phyloP scores from a whole-genome alignment of 495 filamentous ascomycete species.

The Lasiosphaeria miniovina region DNA sequence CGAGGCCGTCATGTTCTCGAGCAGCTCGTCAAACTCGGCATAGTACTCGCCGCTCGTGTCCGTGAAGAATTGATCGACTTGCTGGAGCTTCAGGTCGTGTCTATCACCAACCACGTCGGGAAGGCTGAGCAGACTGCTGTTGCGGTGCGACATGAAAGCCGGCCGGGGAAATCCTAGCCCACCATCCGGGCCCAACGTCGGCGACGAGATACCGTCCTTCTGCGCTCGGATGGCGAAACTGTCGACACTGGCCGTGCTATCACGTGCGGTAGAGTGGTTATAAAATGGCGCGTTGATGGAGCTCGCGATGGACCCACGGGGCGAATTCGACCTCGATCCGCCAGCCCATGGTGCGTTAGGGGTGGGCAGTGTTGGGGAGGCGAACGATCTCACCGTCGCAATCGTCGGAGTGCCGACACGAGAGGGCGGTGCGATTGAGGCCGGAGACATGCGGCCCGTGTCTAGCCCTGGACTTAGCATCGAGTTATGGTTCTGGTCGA shows the following conservation, averaged over 20 bases:
- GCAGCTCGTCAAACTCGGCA: conserved; percentile 53
- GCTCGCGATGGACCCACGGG: conserved; percentile 26
- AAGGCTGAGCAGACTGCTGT: conserved; percentile 44
- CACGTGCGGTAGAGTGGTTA: conserved; percentile 24
- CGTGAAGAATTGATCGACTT: conserved; percentile 67
- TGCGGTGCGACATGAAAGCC: conserved; percentile 28
- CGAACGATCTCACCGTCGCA: conserved; percentile 11
- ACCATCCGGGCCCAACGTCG: conserved; percentile 23
- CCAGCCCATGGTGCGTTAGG: conserved; percentile 21
- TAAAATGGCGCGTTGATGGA: conserved; percentile 21
- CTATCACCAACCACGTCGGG: conserved; percentile 59
- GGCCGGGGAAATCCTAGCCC: conserved; percentile 30
- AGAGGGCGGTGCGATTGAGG: conserved; percentile 9
- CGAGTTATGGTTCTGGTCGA: conserved; percentile 10
- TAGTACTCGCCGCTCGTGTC: conserved; percentile 59
- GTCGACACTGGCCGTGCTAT: conserved; percentile 37
- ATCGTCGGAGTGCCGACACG: conserved; percentile 10
- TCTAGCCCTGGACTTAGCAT: conserved; percentile 21
- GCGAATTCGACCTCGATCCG: conserved; percentile 20
- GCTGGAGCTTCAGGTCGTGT: conserved; percentile 61
- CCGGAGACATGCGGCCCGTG: conserved; percentile 14
- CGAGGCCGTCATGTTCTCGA: conserved; percentile 49
- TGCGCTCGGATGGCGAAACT: conserved; percentile 37
- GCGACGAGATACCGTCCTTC: conserved; percentile 38
- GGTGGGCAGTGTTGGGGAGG: conserved; percentile 24